Percentiles rank a stretch among this genome's conserved stretches.
Evolutionary conservation across 1,284 basidiomycete species (phyloP).

Genomic region (Apiotrichum gracile): DNA sequence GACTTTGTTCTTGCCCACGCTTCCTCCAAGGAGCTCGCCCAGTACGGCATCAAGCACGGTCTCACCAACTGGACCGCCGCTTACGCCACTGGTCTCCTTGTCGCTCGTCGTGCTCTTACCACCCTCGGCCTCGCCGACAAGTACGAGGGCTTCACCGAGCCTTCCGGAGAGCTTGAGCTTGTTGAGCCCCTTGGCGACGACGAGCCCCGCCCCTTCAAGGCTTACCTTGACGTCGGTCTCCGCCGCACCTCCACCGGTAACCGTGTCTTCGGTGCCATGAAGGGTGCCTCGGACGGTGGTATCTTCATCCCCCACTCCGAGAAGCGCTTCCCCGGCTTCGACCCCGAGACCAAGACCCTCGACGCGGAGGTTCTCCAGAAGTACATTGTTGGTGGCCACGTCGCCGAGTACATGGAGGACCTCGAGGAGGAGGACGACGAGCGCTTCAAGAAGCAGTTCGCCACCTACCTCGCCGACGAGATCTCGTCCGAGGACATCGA

Average conservation of each 20-base stretch:
- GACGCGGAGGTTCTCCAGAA: conserved; percentile 93
- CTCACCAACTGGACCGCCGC: conserved; percentile 98
- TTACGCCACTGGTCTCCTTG: conserved; percentile 95
- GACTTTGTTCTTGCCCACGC: conserved; percentile 89
- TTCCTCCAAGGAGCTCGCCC: conserved; percentile 83
- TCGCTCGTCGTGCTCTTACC: conserved; percentile 87
- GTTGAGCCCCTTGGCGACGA: conserved; percentile 87
- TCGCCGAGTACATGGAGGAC: conserved; percentile 99
- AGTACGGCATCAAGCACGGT: conserved; percentile 97
- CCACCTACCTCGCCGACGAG: conserved; percentile 90
- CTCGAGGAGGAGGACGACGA: conserved; percentile 99
- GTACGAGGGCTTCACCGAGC: conserved; percentile 92
- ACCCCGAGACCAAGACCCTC: conserved; percentile 87
- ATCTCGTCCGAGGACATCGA: conserved; percentile 96
- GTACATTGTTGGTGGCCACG: conserved; percentile 97
- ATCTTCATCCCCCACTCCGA: conserved; percentile 97
- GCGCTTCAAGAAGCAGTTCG: conserved; percentile 98
- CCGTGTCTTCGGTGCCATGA: conserved; percentile 97
- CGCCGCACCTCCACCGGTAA: conserved; percentile 97
- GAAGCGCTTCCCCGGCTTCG: conserved; percentile 98
- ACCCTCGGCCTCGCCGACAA: conserved; percentile 98
- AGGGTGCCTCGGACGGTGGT: conserved; percentile 97
- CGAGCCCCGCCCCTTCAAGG: conserved; percentile 96
- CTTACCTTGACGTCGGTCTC: conserved; percentile 96
- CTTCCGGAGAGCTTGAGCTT: conserved; percentile 76